Percentiles rank a stretch among this genome's conserved stretches.
phyloP scores from a whole-genome alignment of 768 basidiomycete genomes.

The Lanmaoa rubissima region DNA sequence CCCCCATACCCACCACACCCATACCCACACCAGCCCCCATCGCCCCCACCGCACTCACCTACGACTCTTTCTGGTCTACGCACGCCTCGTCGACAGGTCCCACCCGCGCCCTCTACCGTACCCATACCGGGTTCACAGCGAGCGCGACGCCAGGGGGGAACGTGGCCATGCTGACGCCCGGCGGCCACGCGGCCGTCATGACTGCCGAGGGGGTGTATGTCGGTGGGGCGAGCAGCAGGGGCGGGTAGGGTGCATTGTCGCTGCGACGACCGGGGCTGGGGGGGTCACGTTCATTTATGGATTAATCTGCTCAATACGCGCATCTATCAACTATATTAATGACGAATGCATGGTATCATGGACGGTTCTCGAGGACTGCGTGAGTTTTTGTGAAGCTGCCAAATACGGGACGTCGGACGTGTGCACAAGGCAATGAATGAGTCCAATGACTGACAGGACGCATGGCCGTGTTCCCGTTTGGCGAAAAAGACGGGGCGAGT shows the following conservation, averaged over 20 bases:
- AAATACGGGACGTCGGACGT: too few species aligned
- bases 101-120: slow-evolving; percentile 31
- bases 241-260: background rate
- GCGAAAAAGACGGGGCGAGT: background rate
- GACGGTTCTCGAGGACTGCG: background rate
- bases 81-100: slow-evolving; percentile 37
- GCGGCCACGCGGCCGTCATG: slow-evolving; percentile 32
- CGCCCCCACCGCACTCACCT: slow-evolving; percentile 42
- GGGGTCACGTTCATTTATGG: slow-evolving; percentile 14
- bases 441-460: too few species aligned
- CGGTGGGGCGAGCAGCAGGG: slow-evolving; percentile 20
- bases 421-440: too few species aligned
- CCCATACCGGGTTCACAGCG: slow-evolving; percentile 28
- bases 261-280: background rate
- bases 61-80: slow-evolving; percentile 64
- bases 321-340: slow-evolving; percentile 19
- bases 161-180: slow-evolving; percentile 33
- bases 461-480: too few species aligned
- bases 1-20: slow-evolving; percentile 4
- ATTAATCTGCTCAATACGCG: slow-evolving; percentile 25
- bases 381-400: background rate
- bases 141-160: slow-evolving; percentile 27
- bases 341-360: slow-evolving; percentile 1
- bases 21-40: slow-evolving; percentile 3
- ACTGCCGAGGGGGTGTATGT: slow-evolving; percentile 34